These are phyloP conservation scores for Sporobolomyces phaffii DNA, from an alignment of 768 basidiomycete species.

Conservation along the genomic window DNA sequence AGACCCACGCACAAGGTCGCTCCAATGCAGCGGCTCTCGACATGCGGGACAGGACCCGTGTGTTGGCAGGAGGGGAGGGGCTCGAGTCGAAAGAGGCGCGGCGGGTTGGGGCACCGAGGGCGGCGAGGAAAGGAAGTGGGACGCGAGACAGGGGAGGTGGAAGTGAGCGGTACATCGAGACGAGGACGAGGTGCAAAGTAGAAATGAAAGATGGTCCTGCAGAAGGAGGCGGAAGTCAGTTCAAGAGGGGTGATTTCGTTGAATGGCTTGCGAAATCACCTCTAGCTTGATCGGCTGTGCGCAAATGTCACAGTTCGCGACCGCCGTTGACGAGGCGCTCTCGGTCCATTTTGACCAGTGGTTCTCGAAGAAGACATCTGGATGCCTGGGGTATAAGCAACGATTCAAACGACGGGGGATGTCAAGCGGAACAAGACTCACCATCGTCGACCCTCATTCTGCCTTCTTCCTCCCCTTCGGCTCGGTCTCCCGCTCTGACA, in stretches of 20 bases:
- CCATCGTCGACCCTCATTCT: slow-evolving; percentile 30
- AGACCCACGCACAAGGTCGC: slow-evolving; percentile 45
- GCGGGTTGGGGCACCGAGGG: neutral
- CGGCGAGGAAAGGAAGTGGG: slow-evolving; percentile 1
- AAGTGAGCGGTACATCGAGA: slow-evolving; percentile 12
- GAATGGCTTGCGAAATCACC: slow-evolving; percentile 23
- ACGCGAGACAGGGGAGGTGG: slow-evolving; percentile 9
- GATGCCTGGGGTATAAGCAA: neutral
- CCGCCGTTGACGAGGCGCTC: neutral
- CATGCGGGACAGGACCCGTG: slow-evolving; percentile 45
- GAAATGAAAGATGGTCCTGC: slow-evolving; percentile 44
- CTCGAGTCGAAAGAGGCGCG: neutral
- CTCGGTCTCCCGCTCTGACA: slow-evolving; percentile 38
- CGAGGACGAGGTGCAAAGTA: slow-evolving; percentile 40
- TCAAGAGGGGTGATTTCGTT: neutral
- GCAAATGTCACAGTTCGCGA: slow-evolving; percentile 33
- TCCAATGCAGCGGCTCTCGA: slow-evolving; percentile 41
- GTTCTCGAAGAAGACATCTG: slow-evolving; percentile 28
- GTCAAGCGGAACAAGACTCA: neutral
- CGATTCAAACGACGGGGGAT: neutral
- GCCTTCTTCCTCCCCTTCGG: neutral
- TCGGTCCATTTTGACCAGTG: slow-evolving; percentile 22
- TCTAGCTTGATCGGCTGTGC: slow-evolving; percentile 20
- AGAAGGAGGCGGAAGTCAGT: neutral
- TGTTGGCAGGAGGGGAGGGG: slow-evolving; percentile 43